phyloP scores from a whole-genome alignment of 345 rosid species.

The Brassica cretica region DNA sequence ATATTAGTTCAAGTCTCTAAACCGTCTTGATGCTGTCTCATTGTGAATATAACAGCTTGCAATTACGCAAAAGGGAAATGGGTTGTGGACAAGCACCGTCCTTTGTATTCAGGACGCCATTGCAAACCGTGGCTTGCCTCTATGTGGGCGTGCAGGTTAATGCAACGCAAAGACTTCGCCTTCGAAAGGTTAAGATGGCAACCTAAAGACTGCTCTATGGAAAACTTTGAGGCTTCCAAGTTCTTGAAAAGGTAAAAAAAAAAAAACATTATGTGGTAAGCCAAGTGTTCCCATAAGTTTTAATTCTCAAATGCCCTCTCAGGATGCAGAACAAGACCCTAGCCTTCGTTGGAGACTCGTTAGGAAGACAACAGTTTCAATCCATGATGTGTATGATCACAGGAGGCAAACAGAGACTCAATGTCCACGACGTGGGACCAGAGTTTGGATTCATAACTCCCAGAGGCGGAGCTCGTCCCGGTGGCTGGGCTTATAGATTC shows the following conservation, averaged over 20 bases:
- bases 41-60: conserved; percentile 51
- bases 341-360: conserved; percentile 87
- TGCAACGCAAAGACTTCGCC: conserved; percentile 80
- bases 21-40: not conserved
- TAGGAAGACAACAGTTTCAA: conserved; percentile 83
- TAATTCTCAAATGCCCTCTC: conserved; percentile 27
- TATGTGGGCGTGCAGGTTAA: conserved; percentile 95
- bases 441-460: conserved; percentile 61
- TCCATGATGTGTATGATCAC: conserved; percentile 85
- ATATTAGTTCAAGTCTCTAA: not conserved
- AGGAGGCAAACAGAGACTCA: conserved; percentile 48
- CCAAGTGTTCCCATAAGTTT: conserved; percentile 8
- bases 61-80: conserved; percentile 89
- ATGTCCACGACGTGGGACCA: conserved; percentile 60
- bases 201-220: conserved; percentile 79
- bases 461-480: conserved; percentile 54
- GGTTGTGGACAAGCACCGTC: conserved; percentile 71
- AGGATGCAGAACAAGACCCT: conserved; percentile 75
- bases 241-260: conserved; percentile 66
- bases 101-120: conserved; percentile 72
- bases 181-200: conserved; percentile 83
- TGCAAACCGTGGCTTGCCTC: conserved; percentile 90
- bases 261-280: conserved; percentile 2
- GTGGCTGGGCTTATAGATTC: conserved; percentile 81
- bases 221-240: conserved; percentile 68